A percentile compares a stretch with the other conserved stretches of the same genome.
These are phyloP conservation scores for Ailanthus altissimus DNA, from an alignment of 345 rosid genomes.

Conservation along the genomic window DNA sequence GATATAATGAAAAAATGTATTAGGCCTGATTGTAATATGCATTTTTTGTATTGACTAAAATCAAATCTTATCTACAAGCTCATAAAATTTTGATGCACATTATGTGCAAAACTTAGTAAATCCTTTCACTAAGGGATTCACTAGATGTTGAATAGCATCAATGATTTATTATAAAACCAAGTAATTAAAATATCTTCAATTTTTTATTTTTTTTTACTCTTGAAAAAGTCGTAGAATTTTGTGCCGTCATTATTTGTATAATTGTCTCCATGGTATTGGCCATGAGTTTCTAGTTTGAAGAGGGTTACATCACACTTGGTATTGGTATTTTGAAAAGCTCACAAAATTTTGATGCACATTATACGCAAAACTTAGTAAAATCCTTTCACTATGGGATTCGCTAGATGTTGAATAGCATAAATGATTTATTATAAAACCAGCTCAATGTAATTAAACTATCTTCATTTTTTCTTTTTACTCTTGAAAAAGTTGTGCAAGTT, in stretches of 20 bases:
- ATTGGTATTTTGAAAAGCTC: neutral
- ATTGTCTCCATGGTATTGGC: too few species aligned
- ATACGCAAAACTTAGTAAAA: neutral
- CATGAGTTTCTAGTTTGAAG: too few species aligned
- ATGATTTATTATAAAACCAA: neutral
- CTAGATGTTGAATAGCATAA: neutral
- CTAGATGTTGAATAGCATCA: neutral
- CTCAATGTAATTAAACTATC: neutral
- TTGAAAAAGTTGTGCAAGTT: neutral
- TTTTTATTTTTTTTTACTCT: too few species aligned
- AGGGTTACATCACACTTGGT: too few species aligned
- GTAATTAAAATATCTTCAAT: too few species aligned
- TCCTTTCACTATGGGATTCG: neutral
- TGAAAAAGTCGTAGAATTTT: too few species aligned
- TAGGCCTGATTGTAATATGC: neutral
- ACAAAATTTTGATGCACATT: neutral
- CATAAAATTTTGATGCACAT: neutral
- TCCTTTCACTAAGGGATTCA: neutral
- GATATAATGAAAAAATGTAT: neutral
- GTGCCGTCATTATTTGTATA: too few species aligned
- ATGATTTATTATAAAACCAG: neutral
- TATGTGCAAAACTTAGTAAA: neutral
- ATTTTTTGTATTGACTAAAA: neutral
- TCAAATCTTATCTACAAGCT: neutral
- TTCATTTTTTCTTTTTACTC: too few species aligned